A percentile compares a stretch with the other conserved stretches of the same genome.
Evolutionary conservation across 2,329 filamentous ascomycete species (phyloP).

Genomic region (Acrocalymma vagum): DNA sequence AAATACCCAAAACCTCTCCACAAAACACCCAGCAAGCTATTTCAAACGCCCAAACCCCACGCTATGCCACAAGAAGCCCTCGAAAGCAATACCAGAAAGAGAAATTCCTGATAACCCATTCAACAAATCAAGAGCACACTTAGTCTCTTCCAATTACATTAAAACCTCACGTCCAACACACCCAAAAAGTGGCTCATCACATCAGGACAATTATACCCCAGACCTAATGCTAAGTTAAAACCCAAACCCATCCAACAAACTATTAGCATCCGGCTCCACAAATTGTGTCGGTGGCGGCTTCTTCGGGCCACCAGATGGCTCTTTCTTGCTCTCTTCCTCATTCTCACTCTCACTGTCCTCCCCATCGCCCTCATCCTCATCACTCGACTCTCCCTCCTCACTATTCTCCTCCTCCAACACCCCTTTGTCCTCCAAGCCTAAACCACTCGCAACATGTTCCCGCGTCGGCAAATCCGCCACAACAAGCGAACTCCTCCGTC

Average conservation of each 20-base stretch:
- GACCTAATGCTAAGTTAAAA: conserved; percentile 62
- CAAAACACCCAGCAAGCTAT: no score
- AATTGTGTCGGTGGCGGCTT: conserved; percentile 79
- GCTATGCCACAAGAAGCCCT: no score
- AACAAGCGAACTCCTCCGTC: conserved; percentile 78
- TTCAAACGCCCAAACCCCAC: no score
- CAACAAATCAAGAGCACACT: no score
- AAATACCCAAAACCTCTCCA: no score
- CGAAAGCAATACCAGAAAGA: no score
- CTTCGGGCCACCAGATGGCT: conserved; percentile 49
- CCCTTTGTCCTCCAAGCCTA: conserved; percentile 23
- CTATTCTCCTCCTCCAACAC: conserved; percentile 27
- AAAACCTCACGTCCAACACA: no score
- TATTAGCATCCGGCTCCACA: conserved; percentile 89
- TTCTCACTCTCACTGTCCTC: conserved; percentile 36
- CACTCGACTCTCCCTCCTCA: conserved; percentile 46
- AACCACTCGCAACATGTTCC: conserved; percentile 29
- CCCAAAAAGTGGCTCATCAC: no score
- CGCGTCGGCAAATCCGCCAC: conserved; percentile 73
- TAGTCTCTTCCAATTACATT: no score
- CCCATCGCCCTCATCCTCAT: conserved; percentile 46
- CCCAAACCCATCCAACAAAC: conserved; percentile 90
- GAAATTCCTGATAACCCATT: no score
- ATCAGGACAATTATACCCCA: conserved; percentile 9
- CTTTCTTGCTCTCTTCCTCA: conserved; percentile 51